These are phyloP conservation scores for Linnemannia zychae DNA, from an alignment of 192 early-diverging fungal genomes.

Conservation along the genomic window DNA sequence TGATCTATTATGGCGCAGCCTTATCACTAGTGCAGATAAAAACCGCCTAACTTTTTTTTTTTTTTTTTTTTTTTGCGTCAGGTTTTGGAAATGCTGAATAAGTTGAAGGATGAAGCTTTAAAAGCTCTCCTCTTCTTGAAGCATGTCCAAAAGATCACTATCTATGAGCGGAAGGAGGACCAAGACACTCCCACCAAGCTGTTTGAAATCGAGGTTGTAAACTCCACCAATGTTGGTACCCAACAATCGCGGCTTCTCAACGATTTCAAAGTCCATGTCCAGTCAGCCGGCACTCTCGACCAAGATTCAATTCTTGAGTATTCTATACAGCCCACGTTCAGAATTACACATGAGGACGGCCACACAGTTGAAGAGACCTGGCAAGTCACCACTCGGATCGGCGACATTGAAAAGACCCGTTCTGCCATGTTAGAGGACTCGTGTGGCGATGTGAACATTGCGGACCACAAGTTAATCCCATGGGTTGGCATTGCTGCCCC, in stretches of 20 bases:
- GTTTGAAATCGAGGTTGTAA: slow-evolving; percentile 21
- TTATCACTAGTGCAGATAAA: not conserved
- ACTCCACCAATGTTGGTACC: slow-evolving; percentile 9
- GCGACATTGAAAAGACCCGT: not conserved
- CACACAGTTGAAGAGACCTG: not conserved
- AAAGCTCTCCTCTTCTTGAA: slow-evolving; percentile 43
- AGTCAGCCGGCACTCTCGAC: not conserved
- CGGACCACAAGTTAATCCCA: slow-evolving; percentile 38
- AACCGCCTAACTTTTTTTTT: not conserved
- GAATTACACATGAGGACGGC: not conserved
- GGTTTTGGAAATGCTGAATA: slow-evolving; percentile 23
- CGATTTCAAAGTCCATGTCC: slow-evolving; percentile 13
- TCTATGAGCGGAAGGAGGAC: slow-evolving; percentile 27
- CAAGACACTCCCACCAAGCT: not conserved
- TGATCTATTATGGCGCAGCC: not conserved
- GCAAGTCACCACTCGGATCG: slow-evolving; percentile 19
- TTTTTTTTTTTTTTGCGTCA: not conserved
- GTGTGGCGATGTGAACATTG: not conserved
- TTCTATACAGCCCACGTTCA: not conserved
- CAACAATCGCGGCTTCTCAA: not conserved
- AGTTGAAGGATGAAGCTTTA: slow-evolving; percentile 30
- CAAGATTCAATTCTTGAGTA: not conserved
- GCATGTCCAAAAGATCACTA: slow-evolving; percentile 26
- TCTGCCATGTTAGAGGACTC: not conserved
- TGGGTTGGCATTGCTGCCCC: slow-evolving; percentile 44